Evolutionary conservation across 106 monocot species (phyloP).

Genomic region (Dendrobium chrysotoxum): DNA sequence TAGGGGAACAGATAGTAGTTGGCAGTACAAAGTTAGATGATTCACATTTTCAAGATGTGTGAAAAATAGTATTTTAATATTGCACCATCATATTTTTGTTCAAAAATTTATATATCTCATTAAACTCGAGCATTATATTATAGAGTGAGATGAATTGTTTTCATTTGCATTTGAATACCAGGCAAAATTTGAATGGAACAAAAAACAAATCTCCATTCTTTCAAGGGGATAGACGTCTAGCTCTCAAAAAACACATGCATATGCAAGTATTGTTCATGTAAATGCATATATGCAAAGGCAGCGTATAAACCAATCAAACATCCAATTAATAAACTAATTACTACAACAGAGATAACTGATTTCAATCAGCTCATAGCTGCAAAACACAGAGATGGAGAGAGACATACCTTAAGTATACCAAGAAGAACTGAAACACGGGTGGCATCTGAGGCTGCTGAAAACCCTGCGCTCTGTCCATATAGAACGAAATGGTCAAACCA

Average conservation of each 20-base stretch:
- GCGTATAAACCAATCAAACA: neutral
- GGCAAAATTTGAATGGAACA: neutral
- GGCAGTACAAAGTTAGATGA: no score
- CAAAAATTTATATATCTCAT: no score
- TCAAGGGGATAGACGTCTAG: neutral
- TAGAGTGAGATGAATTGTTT: no score
- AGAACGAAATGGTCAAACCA: neutral
- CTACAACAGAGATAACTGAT: neutral
- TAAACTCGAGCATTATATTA: no score
- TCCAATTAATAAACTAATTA: neutral
- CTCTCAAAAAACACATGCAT: neutral
- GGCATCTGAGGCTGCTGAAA: constrained; percentile 93
- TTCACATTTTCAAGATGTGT: no score
- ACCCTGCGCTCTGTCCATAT: constrained; percentile 79
- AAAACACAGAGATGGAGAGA: neutral
- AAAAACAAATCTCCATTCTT: neutral
- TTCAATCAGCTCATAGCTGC: neutral
- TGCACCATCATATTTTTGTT: no score
- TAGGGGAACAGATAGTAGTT: no score
- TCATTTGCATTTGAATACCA: neutral
- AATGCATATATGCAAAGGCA: neutral
- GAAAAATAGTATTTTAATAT: no score
- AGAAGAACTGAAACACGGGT: constrained; percentile 87
- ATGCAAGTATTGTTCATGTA: neutral
- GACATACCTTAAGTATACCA: constrained; percentile 70